Percentiles rank a stretch among this genome's conserved stretches.
Conservation (phyloP, 306 rosid species). For the Dryas alaskensis region DNA sequence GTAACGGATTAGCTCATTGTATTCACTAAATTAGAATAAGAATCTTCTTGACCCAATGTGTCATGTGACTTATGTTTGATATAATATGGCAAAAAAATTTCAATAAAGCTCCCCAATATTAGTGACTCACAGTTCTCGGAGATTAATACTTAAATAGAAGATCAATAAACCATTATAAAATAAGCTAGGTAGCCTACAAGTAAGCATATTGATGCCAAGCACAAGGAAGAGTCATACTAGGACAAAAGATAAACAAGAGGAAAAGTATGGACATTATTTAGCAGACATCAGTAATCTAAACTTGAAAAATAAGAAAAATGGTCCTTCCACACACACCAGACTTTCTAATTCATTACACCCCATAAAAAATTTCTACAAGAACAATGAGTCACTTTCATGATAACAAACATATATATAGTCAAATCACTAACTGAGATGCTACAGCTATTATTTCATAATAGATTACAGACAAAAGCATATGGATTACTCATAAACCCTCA, state of each 20-base stretch:
- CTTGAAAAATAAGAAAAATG: slow-evolving; percentile 57
- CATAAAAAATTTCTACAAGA: slow-evolving; percentile 19
- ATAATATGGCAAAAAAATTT: too few species aligned
- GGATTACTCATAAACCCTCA: too few species aligned
- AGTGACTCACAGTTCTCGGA: slow-evolving; percentile 25
- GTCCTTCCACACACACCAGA: slow-evolving; percentile 48
- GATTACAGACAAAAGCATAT: too few species aligned
- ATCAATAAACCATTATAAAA: slow-evolving; percentile 18
- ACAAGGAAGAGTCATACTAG: slow-evolving; percentile 28
- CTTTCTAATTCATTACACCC: slow-evolving; percentile 33
- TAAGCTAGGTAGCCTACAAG: slow-evolving; percentile 11
- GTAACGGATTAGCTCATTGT: too few species aligned
- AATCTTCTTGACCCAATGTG: too few species aligned
- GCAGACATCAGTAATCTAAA: slow-evolving; percentile 57
- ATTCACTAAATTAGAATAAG: too few species aligned
- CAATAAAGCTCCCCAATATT: neutral
- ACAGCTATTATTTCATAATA: slow-evolving; percentile 14
- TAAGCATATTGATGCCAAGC: slow-evolving; percentile 24
- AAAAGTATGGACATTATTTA: slow-evolving; percentile 37
- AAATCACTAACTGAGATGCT: slow-evolving; percentile 4
- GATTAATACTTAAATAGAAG: slow-evolving; percentile 24
- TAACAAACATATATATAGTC: slow-evolving; percentile 5
- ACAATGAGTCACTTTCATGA: slow-evolving; percentile 40
- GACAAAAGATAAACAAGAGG: slow-evolving; percentile 54
- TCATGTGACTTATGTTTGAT: too few species aligned